Conservation (phyloP, 75 land plant genomes). For the Azolla pinnata region DNA sequence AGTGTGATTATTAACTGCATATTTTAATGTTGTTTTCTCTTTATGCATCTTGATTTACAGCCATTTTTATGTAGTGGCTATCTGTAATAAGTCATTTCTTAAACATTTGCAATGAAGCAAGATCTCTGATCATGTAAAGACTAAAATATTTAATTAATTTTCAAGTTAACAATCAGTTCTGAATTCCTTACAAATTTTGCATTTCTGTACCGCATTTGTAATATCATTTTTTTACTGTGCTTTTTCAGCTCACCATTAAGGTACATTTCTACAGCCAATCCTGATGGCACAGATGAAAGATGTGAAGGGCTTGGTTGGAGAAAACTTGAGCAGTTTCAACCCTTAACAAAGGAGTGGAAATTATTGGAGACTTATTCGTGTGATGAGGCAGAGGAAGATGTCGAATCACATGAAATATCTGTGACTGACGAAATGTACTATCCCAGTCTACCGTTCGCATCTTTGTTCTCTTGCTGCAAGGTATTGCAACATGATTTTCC, state of each 20-base stretch:
- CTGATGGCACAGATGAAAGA: conserved; percentile 51
- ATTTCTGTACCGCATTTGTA: not conserved
- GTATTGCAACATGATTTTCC: conserved; percentile 19
- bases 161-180: no score
- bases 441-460: conserved; percentile 81
- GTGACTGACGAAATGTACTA: conserved; percentile 60
- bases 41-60: no score
- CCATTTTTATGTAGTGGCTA: no score
- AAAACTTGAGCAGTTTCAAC: conserved; percentile 50
- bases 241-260: conserved; percentile 34
- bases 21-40: no score
- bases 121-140: no score
- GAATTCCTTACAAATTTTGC: no score
- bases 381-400: conserved; percentile 25
- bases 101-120: no score
- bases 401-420: conserved; percentile 30
- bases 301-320: conserved; percentile 83
- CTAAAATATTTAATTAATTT: no score
- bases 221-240: no score
- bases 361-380: conserved; percentile 39
- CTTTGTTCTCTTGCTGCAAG: conserved; percentile 78
- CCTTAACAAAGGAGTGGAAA: conserved; percentile 51
- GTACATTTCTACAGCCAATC: conserved; percentile 50
- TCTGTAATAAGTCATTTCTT: no score
- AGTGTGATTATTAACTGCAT: no score